Percentiles rank a stretch among this genome's conserved stretches.
Conservation (phyloP, 495 filamentous ascomycete genomes). For the Pseudevernia furfuracea region DNA sequence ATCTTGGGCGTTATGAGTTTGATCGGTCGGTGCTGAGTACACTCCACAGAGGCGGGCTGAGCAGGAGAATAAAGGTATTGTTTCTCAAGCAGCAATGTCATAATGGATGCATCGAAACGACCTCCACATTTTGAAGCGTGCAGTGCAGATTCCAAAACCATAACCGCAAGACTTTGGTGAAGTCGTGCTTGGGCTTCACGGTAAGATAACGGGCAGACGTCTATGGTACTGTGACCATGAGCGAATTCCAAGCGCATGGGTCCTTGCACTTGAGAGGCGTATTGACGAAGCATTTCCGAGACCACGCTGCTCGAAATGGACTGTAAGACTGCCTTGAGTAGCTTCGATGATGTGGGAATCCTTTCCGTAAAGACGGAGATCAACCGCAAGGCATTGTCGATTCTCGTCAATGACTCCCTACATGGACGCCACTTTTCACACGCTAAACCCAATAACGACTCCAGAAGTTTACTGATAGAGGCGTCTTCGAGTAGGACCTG, state of each 20-base stretch:
- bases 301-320: not conserved
- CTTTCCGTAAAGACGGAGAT: constrained; percentile 1
- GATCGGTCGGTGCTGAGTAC: not conserved
- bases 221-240: not conserved
- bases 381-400: constrained; percentile 9
- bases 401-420: not conserved
- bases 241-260: not conserved
- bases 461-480: constrained; percentile 6
- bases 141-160: constrained; percentile 28
- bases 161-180: constrained; percentile 10
- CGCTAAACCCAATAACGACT: constrained; percentile 2
- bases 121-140: constrained; percentile 20
- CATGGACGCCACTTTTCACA: not conserved
- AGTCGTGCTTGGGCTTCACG: constrained; percentile 8
- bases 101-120: constrained; percentile 11
- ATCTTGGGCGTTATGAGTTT: not conserved
- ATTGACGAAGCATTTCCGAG: constrained; percentile 3
- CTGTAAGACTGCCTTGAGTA: constrained; percentile 2
- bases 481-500: constrained; percentile 14
- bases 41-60: not conserved
- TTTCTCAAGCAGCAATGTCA: constrained; percentile 17
- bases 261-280: not conserved
- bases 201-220: constrained; percentile 13
- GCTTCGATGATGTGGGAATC: not conserved
- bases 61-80: not conserved